Conservation (phyloP, 345 rosid species). For the Eucalyptus decipiens region DNA sequence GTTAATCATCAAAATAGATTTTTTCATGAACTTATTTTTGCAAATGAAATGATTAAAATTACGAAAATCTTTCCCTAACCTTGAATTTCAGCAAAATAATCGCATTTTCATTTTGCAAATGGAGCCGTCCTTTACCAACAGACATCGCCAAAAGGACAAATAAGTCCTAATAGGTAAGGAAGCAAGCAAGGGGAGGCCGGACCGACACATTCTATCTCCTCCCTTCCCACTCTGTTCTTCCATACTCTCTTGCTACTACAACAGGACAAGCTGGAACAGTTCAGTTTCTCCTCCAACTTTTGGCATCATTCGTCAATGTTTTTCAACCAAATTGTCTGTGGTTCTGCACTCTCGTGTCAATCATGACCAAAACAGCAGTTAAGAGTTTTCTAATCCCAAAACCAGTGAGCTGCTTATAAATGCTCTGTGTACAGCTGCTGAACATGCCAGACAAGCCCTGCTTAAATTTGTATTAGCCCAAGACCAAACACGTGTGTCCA, state of each 20-base stretch:
- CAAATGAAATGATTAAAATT: neutral
- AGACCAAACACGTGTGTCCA: constrained; percentile 2
- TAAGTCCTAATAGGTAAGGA: neutral
- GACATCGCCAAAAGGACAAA: neutral
- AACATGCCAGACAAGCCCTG: neutral
- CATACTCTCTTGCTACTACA: neutral
- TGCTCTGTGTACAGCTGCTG: neutral
- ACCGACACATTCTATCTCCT: neutral
- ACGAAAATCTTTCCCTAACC: neutral
- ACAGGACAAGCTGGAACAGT: neutral
- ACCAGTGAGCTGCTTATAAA: neutral
- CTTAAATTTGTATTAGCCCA: neutral
- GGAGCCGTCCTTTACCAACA: neutral
- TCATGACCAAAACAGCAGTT: neutral
- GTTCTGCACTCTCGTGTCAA: neutral
- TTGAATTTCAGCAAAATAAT: neutral
- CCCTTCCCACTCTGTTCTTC: neutral
- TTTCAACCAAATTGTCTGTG: neutral
- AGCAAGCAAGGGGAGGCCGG: neutral
- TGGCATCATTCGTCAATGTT: neutral
- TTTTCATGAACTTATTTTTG: neutral
- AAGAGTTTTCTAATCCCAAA: neutral
- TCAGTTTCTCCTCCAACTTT: neutral
- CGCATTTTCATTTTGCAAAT: neutral
- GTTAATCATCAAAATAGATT: neutral